Evolutionary conservation across 2,329 filamentous ascomycete genomes (phyloP).

Genomic region (Colletotrichum somersetense): DNA sequence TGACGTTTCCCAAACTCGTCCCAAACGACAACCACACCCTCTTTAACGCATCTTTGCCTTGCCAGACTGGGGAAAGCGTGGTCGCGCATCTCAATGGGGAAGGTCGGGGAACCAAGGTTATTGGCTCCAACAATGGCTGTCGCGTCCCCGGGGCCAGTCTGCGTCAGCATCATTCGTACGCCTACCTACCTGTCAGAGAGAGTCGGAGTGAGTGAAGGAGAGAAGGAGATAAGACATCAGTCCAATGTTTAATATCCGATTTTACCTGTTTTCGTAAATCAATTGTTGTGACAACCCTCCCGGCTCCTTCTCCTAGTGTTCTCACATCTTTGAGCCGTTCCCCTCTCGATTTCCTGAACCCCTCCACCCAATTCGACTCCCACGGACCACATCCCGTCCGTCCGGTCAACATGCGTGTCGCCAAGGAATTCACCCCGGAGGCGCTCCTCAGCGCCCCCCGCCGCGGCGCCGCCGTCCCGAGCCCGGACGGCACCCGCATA

Average conservation of each 20-base stretch:
- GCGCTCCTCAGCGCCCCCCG: slow-evolving; percentile 49
- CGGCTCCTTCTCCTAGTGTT: background rate
- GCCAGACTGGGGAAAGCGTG: background rate
- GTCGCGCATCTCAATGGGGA: slow-evolving; percentile 15
- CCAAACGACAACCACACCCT: background rate
- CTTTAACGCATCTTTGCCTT: background rate
- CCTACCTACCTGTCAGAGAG: background rate
- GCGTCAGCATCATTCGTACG: slow-evolving; percentile 39
- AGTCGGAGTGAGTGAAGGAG: background rate
- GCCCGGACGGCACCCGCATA: slow-evolving; percentile 55
- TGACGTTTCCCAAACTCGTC: background rate
- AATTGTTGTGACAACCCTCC: background rate
- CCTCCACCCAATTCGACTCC: background rate
- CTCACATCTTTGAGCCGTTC: background rate
- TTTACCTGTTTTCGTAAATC: background rate
- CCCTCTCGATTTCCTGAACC: background rate
- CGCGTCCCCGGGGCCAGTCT: slow-evolving; percentile 25
- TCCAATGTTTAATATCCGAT: background rate
- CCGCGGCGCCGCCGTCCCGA: slow-evolving; percentile 53
- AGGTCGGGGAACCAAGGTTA: slow-evolving; percentile 24
- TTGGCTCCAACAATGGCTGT: slow-evolving; percentile 7
- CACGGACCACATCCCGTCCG: background rate
- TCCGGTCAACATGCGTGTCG: slow-evolving; percentile 41
- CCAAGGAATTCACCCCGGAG: slow-evolving; percentile 50
- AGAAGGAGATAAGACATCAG: background rate